Percentiles rank a stretch among this genome's conserved stretches.
These are phyloP conservation scores for Solanum lycopersicoides DNA, from an alignment of 257 asterid genomes.

Conservation along the genomic window DNA sequence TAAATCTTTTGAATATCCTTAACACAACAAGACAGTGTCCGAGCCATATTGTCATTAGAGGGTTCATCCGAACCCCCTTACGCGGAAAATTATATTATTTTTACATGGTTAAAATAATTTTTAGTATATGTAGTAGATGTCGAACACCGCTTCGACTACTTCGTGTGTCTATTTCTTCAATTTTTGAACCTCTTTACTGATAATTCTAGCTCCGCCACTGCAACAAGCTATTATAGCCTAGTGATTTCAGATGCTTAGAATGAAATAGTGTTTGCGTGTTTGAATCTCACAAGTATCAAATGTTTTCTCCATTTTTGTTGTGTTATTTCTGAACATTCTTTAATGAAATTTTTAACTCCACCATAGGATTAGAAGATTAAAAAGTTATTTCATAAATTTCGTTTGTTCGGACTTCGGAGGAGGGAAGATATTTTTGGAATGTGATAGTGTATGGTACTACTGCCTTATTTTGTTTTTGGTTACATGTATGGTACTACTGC, in stretches of 20 bases:
- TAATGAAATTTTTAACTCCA: neutral
- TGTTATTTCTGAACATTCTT: neutral
- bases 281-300: neutral
- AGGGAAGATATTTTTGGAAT: conserved; percentile 10
- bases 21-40: too few relatives aligned
- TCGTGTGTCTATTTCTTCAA: too few relatives aligned
- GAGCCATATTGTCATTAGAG: too few relatives aligned
- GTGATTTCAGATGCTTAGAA: neutral
- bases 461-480: neutral
- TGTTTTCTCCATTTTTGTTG: neutral
- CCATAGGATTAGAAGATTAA: neutral
- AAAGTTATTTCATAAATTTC: neutral
- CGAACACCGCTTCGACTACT: too few relatives aligned
- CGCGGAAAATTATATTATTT: too few relatives aligned
- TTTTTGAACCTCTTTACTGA: too few relatives aligned
- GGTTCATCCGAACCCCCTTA: too few relatives aligned
- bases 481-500: neutral
- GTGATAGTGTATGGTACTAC: conserved; percentile 3
- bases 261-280: neutral
- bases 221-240: neutral
- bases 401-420: neutral
- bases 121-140: too few relatives aligned
- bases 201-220: too few relatives aligned
- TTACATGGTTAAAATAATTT: too few relatives aligned
- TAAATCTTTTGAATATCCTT: neutral